A percentile compares a stretch with the other conserved stretches of the same genome.
Evolutionary conservation across 805 yeast genomes (phyloP).

Genomic region (Scheffersomyces ergatensis): DNA sequence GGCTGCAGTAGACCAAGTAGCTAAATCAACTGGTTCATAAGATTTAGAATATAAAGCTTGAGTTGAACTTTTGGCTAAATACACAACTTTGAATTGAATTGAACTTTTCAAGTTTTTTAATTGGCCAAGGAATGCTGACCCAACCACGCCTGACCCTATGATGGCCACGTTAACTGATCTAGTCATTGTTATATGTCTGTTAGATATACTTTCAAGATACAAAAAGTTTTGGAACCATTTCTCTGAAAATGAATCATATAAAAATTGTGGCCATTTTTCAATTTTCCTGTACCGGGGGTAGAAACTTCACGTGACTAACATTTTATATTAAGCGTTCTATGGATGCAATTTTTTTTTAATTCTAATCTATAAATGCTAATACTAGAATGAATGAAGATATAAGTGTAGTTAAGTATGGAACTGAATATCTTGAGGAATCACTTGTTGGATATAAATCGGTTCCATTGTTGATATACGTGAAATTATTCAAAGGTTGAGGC

Average conservation of each 20-base stretch:
- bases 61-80: slow-evolving; percentile 68
- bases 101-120: slow-evolving; percentile 59
- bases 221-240: no score
- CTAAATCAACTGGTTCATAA: slow-evolving; percentile 67
- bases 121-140: slow-evolving; percentile 86
- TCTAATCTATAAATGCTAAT: not conserved
- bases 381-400: not conserved
- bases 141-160: slow-evolving; percentile 89
- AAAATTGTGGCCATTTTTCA: no score
- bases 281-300: not conserved
- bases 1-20: slow-evolving; percentile 53
- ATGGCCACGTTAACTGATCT: slow-evolving; percentile 45
- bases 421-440: not conserved
- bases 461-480: slow-evolving; percentile 30
- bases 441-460: slow-evolving; percentile 22
- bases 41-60: slow-evolving; percentile 68
- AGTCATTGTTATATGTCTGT: slow-evolving; percentile 16
- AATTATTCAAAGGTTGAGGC: slow-evolving; percentile 56
- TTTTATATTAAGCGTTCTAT: no score
- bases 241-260: no score
- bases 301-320: not conserved
- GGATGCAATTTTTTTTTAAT: no score
- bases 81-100: slow-evolving; percentile 71
- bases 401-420: not conserved
- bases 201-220: no score